Base-by-base conservation (phyloP, 208 protist species). In the Acanthamoeba lenticulata region DNA sequence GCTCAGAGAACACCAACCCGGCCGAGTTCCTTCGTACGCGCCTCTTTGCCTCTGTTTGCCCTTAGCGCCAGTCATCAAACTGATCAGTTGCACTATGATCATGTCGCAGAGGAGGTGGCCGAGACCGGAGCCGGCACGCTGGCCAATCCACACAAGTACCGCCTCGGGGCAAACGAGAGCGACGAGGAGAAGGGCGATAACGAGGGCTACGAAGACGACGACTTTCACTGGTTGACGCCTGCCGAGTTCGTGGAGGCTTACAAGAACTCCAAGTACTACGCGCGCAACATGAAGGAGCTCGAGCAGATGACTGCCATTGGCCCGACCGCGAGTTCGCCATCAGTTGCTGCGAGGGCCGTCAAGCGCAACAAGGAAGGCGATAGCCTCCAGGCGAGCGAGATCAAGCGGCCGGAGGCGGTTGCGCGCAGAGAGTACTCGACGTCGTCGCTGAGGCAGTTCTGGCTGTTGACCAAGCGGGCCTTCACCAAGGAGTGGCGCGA, bases 1-100 rank as follows among this genome's bases (percentile, higher is more conserved):
- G 93, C 81, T 45, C 65, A 15, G 0, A 5, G 0, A 92, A 94
- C 44, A 90, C 90, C 36, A 96, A 96, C 65, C 90, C 89, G 1
- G 92, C 95, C 9, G 95, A 95, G 19, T 96, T 95, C n/a, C 55
- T 96, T 47, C 88, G 88, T 92, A 77, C 57, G 27, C 4, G 21
- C 32, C n/a, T 65, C 52, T 29, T 55, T 52, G n/a, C 7, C 49
- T 69, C 17, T 27, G 52, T 60, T 77, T 34, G 15, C 34, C 29
- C 27, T 24, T 40, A 24, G 15, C 27, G 29, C 15, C 67, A n/a
- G n/a, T n/a, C n/a, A 15, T 62, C 55, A n/a, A 15, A n/a, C 55
- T 52, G 47, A 52, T 52, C 47, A 19, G 9, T 52, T 19, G 47
- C 47, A 52, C 47, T 52, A 11, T 55, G 1, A 17, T 0, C 29